Base-by-base conservation (phyloP, 352 stramenopile genomes). In the Phytophthora hybrid region DNA sequence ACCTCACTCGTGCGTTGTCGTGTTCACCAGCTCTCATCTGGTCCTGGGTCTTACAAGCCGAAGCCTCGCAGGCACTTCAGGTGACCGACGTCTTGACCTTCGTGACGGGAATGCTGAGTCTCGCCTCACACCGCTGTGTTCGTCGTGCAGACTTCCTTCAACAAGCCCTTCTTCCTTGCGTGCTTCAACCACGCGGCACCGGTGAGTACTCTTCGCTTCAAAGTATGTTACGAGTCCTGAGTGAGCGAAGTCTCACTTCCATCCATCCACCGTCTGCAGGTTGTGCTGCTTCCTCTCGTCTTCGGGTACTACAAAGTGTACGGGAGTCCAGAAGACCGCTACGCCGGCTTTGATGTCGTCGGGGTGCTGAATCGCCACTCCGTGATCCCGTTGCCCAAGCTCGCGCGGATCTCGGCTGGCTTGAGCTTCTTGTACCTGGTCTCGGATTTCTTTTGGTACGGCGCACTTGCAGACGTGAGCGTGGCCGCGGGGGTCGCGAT, bases 381-480 rank as follows among this genome's bases (percentile, higher is more conserved):
- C 55, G 72, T 82, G 46, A 54, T 89, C 18, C 79, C 79, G 8
- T 46, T 82, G 8, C 49, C 37, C 7, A 60, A 77, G 47, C 58
- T 89, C 19, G 16, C 79, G 44, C 70, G 71, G 13, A 82, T 89
- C 23, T 81, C 83, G 3, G 68, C 72, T 1, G 73, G 78, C 34
- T 63, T 91, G 49, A 84, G 77, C 51, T 19, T 82, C 6, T 73
- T 88, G 52, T 76, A 82, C 69, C 49, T 80, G 59, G 59, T 88
- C 66, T 55, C 69, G 79, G 84, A 91, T 52, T 86, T 87, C 72
- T 89, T 91, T 32, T 89, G 80, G 82, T 91, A 88, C 59, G 77
- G 77, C 1, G 80, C 84, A 34, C 63, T 91, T 18, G 55, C 69
- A 21, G 66, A 77, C 49, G 74, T 89, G 55, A 91, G 80, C 62